phyloP scores from a whole-genome alignment of 306 rosid species.

The Sphenostylis stenocarpa region DNA sequence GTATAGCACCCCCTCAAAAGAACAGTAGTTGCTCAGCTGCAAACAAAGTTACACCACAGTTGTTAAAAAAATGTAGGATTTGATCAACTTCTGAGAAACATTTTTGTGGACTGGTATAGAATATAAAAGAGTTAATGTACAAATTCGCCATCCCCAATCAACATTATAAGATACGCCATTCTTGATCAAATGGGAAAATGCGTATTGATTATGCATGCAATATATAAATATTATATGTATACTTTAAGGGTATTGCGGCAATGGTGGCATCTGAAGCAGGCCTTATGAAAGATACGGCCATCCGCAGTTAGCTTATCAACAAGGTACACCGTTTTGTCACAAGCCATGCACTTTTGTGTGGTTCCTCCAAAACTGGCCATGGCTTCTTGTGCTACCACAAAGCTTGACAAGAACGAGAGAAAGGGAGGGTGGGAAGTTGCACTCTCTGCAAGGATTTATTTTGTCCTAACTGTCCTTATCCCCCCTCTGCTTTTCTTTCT shows the following conservation, averaged over 20 bases:
- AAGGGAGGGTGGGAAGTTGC: background rate
- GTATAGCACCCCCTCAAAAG: slow-evolving; percentile 84
- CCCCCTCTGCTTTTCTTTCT: background rate
- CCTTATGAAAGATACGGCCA: slow-evolving; percentile 64
- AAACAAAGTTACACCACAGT: background rate
- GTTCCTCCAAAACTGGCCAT: slow-evolving; percentile 74
- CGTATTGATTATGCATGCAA: too few relatives aligned
- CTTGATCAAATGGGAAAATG: background rate
- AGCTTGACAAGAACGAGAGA: background rate
- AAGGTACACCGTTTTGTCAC: slow-evolving; percentile 66
- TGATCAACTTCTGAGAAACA: background rate
- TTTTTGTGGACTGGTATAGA: too few relatives aligned
- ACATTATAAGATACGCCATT: background rate
- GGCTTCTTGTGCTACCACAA: slow-evolving; percentile 10
- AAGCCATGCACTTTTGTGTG: slow-evolving; percentile 74
- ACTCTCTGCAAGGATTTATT: background rate
- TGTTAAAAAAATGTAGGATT: background rate
- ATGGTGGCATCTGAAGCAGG: slow-evolving; percentile 93
- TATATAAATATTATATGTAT: background rate
- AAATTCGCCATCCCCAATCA: too few relatives aligned
- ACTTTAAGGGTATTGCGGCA: slow-evolving; percentile 82
- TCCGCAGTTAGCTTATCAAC: slow-evolving; percentile 73
- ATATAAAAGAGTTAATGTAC: too few relatives aligned
- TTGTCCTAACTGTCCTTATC: background rate
- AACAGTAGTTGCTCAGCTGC: slow-evolving; percentile 80